Percentiles rank a stretch among this genome's conserved stretches.
Evolutionary conservation across 23 red algal species (phyloP).

Genomic region (Gracilaria caudata): DNA sequence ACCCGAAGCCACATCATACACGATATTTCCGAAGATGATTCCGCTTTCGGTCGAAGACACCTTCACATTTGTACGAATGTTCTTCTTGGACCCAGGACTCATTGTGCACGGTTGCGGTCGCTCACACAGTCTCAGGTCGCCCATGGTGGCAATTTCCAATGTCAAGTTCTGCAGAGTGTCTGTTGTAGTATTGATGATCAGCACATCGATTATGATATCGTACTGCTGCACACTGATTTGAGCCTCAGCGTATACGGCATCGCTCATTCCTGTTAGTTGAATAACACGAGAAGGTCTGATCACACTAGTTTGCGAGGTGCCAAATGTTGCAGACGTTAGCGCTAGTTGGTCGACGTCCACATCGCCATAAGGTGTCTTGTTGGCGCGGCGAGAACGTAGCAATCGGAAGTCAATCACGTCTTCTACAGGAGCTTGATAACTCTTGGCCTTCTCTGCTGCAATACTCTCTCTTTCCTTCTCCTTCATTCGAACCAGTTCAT

Average conservation of each 20-base stretch:
- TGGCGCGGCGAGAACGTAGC: conserved; percentile 74
- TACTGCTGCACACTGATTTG: conserved; percentile 94
- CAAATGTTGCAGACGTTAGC: conserved; percentile 54
- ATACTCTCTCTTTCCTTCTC: conserved; percentile 61
- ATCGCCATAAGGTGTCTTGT: conserved; percentile 53
- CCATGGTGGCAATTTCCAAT: conserved; percentile 96
- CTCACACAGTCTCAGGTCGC: conserved; percentile 96
- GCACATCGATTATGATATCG: conserved; percentile 96
- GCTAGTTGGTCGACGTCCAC: conserved; percentile 70
- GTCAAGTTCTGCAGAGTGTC: conserved; percentile 89
- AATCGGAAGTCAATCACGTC: conserved; percentile 90
- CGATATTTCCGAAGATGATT: conserved; percentile 99
- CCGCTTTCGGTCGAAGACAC: conserved; percentile 97
- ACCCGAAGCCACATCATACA: conserved; percentile 85
- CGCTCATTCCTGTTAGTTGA: conserved; percentile 93
- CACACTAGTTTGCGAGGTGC: conserved; percentile 32
- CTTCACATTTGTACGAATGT: conserved; percentile 93
- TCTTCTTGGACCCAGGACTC: conserved; percentile 67
- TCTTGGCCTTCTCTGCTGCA: conserved; percentile 75
- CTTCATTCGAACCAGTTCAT: conserved; percentile 74
- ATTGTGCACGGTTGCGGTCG: conserved; percentile 87
- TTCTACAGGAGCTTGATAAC: conserved; percentile 78
- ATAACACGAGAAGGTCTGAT: conserved; percentile 79
- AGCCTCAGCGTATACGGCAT: conserved; percentile 97
- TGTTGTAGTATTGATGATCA: conserved; percentile 87